phyloP scores from a whole-genome alignment of 1,284 basidiomycete genomes.

The Irpex lacteus region DNA sequence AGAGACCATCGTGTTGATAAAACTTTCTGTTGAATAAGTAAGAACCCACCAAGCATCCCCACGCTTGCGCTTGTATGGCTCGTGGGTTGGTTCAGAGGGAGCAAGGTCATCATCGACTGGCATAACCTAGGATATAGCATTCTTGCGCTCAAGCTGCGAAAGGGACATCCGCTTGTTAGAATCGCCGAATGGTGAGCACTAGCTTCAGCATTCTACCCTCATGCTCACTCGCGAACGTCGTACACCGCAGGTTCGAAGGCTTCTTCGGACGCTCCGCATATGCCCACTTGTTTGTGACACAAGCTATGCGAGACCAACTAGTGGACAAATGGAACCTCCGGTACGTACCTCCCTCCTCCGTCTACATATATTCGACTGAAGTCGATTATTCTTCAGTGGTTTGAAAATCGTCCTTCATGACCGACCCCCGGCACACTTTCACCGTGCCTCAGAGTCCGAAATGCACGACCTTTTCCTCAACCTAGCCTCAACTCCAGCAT shows the following conservation, averaged over 20 bases:
- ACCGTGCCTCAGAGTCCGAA: constrained; percentile 63
- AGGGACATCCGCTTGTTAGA: constrained; percentile 65
- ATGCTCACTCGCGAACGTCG: not conserved
- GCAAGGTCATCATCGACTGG: constrained; percentile 96
- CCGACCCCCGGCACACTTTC: constrained; percentile 82
- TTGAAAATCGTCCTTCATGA: constrained; percentile 81
- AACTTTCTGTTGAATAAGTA: constrained; percentile 18
- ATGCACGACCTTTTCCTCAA: constrained; percentile 63
- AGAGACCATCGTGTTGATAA: not conserved
- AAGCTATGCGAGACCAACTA: constrained; percentile 79
- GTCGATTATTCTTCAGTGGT: constrained; percentile 50
- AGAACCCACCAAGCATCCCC: constrained; percentile 98
- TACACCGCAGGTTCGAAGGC: constrained; percentile 69
- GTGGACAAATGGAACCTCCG: constrained; percentile 73
- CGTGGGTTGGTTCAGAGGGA: constrained; percentile 63
- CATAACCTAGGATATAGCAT: constrained; percentile 98
- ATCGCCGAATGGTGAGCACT: constrained; percentile 65
- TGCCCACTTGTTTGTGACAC: constrained; percentile 93
- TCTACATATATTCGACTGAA: constrained; percentile 8
- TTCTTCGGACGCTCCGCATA: constrained; percentile 79
- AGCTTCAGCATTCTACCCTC: not conserved
- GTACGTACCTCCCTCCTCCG: constrained; percentile 43
- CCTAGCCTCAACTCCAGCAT: not conserved
- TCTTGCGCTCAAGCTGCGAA: constrained; percentile 78
- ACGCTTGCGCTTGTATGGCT: constrained; percentile 86